A percentile compares a stretch with the other conserved stretches of the same genome.
Evolutionary conservation across 148 eudicot genomes (phyloP).

Genomic region (Amaranthus palmeri): DNA sequence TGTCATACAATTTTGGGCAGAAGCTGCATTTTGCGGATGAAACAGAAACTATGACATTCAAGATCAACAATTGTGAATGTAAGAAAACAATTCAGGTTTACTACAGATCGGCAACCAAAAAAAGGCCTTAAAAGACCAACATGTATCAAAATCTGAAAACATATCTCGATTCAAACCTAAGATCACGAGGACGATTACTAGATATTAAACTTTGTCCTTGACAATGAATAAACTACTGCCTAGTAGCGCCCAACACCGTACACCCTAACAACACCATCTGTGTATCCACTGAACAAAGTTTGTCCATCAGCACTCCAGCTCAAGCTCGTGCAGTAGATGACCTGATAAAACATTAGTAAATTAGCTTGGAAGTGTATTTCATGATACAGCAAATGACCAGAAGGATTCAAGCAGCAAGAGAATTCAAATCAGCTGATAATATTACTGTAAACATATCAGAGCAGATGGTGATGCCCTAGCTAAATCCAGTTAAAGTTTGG

Average conservation of each 20-base stretch:
- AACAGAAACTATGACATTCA: no score
- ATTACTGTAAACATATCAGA: no score
- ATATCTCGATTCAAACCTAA: slow-evolving; percentile 6
- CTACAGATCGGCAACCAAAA: neutral
- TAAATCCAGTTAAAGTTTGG: no score
- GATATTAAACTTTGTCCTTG: no score
- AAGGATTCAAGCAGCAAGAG: no score
- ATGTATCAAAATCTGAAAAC: slow-evolving; percentile 18
- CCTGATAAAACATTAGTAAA: slow-evolving; percentile 27
- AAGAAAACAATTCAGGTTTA: no score
- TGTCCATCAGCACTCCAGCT: slow-evolving; percentile 80
- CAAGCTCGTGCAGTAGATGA: slow-evolving; percentile 74
- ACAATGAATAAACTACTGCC: slow-evolving; percentile 3
- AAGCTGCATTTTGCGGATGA: no score
- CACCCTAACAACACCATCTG: slow-evolving; percentile 75
- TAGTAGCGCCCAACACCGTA: slow-evolving; percentile 59
- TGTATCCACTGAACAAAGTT: slow-evolving; percentile 77
- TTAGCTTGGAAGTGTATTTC: neutral
- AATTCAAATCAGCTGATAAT: no score
- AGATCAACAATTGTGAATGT: no score
- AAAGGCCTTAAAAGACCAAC: slow-evolving; percentile 5
- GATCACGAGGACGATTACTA: neutral
- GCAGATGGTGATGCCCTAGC: no score
- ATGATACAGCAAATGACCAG: no score
- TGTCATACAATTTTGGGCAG: no score